Base-by-base conservation (phyloP, 192 early-diverging fungal species). In the Neocallimastix lanati region DNA sequence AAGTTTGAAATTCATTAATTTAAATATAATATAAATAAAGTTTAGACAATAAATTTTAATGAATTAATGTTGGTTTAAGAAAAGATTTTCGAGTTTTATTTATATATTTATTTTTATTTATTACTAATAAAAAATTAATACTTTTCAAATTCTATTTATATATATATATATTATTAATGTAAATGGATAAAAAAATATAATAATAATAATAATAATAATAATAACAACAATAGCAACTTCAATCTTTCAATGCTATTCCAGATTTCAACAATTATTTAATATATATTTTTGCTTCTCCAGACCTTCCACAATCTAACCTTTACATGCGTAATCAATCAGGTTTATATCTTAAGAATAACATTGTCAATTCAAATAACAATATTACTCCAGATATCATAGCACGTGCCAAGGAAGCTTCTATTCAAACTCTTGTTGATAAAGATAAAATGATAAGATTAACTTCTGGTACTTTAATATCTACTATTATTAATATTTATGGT, bases 261-360 rank as follows among this genome's bases (percentile, higher is more conserved):
- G 94, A 96, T 83, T 98, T 93, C 89, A 90, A 92, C 84, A 94
- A 91, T 83, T 97, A 96, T 87, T 88, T 98, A 36, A 89, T 92
- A 78, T 94, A 93, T 81, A 92, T 98, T 81, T 87, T 98, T 80
- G 91, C 95, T 3, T 82, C 5, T 21, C 16, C 40, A 21, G 40
- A 87, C 79, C 86, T 95, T 84, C 86, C 90, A 77, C 86, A 91
- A 58, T 87, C 92, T 82, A 83, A 88, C 78, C 83, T 86, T 37
- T 83, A 90, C 28, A 89, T 91, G 67, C 92, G 97, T 76, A 87
- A 90, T 12, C 91, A 95, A 37, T 96, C 96, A 15, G 96, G 96
- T 27, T 87, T 94, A 82, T 86, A 91, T 81, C 87, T 92, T 82
- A 92, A 95, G 86, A 93, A 92, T 86, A 90, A 89, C 76, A 87